Evolutionary conservation across 2,329 filamentous ascomycete species (phyloP).

Genomic region (Drechslerella coelobrocha): DNA sequence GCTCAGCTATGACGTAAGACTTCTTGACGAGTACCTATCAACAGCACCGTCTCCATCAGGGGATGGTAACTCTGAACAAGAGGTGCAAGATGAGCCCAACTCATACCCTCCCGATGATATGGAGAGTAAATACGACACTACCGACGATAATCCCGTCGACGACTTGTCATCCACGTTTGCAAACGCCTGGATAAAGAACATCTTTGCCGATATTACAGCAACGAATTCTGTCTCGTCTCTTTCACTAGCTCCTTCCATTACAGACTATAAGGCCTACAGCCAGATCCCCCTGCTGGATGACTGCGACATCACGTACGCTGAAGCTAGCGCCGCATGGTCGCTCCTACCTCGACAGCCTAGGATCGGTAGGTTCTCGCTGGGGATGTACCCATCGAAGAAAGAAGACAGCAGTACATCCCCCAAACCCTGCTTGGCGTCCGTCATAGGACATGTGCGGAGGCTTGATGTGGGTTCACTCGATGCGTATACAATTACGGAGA

Average conservation of each 20-base stretch:
- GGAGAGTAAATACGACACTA: too few species aligned
- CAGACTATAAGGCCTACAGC: neutral
- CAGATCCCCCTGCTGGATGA: slow-evolving; percentile 8
- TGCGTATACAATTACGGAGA: neutral
- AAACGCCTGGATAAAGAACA: neutral
- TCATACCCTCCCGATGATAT: too few species aligned
- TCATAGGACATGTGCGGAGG: neutral
- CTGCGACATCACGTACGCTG: slow-evolving; percentile 2
- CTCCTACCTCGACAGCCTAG: neutral
- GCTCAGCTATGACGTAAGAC: neutral
- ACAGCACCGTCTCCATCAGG: neutral
- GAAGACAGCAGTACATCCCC: neutral
- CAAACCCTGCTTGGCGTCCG: neutral
- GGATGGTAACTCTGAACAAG: neutral
- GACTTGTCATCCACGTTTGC: slow-evolving; percentile 6
- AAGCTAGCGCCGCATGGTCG: slow-evolving; percentile 1
- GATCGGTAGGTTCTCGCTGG: neutral
- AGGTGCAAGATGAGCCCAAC: neutral
- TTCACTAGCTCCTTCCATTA: neutral
- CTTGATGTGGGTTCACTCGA: slow-evolving; percentile 9
- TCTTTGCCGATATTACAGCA: neutral
- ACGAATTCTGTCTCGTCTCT: neutral
- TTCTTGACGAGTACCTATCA: neutral
- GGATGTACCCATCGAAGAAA: neutral
- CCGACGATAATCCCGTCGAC: neutral